Evolutionary conservation across 805 yeast species (phyloP).

Genomic region (Brettanomyces naardenensis): DNA sequence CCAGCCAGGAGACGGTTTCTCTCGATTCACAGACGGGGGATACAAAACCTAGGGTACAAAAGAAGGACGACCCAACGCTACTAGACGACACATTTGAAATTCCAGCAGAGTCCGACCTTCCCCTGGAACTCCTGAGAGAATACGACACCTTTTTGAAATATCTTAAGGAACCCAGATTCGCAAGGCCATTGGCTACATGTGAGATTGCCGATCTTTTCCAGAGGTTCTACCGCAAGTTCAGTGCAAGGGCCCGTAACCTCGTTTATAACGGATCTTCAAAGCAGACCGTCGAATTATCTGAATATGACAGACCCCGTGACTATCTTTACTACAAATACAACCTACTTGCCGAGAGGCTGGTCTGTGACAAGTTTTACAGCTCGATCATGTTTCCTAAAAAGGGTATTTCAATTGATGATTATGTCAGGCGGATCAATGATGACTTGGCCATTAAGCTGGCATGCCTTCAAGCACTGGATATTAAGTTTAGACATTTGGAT

Average conservation of each 20-base stretch:
- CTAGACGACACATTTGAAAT: constrained; percentile 12
- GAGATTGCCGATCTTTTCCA: constrained; percentile 29
- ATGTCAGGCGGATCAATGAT: constrained; percentile 19
- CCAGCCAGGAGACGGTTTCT: too few relatives aligned
- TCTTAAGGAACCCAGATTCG: constrained; percentile 28
- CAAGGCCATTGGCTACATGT: constrained; percentile 27
- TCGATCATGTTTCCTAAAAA: constrained; percentile 27
- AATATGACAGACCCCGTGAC: constrained; percentile 11
- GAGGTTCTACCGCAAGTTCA: constrained; percentile 24
- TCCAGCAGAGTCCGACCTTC: constrained; percentile 19
- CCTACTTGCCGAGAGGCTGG: constrained; percentile 22
- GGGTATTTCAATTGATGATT: constrained; percentile 22
- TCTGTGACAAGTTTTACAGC: constrained; percentile 27
- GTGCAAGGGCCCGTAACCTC: constrained; percentile 12
- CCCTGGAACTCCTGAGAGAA: constrained; percentile 15
- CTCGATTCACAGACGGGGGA: neutral
- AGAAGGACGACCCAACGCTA: neutral
- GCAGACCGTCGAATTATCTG: constrained; percentile 15
- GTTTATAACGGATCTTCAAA: constrained; percentile 13
- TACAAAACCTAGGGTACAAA: neutral
- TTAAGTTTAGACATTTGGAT: constrained; percentile 22
- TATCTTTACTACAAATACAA: constrained; percentile 19
- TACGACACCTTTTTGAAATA: constrained; percentile 23
- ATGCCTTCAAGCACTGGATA: constrained; percentile 16
- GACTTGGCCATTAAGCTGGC: constrained; percentile 22